These are phyloP conservation scores for Rubia yunnanensis DNA, from an alignment of 257 asterid genomes.

Conservation along the genomic window DNA sequence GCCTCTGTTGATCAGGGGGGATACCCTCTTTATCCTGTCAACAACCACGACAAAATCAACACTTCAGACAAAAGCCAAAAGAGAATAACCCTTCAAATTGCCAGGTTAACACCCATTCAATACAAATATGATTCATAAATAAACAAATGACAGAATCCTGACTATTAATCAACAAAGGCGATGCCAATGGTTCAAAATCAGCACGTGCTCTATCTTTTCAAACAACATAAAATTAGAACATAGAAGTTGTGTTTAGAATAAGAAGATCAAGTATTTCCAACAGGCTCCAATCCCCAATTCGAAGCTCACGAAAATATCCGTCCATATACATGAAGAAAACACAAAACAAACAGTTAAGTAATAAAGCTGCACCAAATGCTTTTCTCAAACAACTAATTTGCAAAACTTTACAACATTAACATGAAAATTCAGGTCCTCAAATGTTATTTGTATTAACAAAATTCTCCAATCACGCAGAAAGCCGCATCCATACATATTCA, in stretches of 20 bases:
- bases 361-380: not conserved
- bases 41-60: not conserved
- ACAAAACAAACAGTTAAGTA: not conserved
- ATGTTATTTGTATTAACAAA: not conserved
- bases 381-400: not conserved
- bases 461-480: not conserved
- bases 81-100: not conserved
- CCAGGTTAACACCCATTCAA: not conserved
- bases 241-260: not conserved
- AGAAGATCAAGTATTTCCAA: not conserved
- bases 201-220: not conserved
- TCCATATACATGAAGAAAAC: not conserved
- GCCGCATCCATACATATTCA: not conserved
- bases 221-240: no score
- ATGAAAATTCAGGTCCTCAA: not conserved
- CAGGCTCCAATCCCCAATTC: not conserved
- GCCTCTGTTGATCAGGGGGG: conserved; percentile 18
- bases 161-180: not conserved
- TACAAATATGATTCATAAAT: not conserved
- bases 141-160: not conserved
- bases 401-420: not conserved
- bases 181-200: no score
- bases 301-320: not conserved
- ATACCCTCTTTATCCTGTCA: conserved; percentile 19
- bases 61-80: not conserved